These are phyloP conservation scores for Pyrenochaeta sp. DNA, from an alignment of 2,329 filamentous ascomycete species.

Conservation along the genomic window DNA sequence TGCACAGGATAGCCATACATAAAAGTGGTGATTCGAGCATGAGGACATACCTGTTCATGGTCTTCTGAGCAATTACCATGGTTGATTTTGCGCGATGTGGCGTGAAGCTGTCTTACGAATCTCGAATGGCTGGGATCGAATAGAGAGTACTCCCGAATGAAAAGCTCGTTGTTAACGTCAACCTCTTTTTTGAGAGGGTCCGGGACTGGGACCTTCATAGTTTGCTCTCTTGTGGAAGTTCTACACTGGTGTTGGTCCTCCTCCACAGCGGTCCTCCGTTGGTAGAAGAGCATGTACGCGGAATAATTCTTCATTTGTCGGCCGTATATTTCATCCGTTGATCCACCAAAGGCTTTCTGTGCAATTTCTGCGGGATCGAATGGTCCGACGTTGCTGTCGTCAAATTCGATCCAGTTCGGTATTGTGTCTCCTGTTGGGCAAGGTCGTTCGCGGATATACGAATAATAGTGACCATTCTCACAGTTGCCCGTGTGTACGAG, in stretches of 20 bases:
- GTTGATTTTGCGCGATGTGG: slow-evolving; percentile 62
- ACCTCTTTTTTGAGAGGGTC: slow-evolving; percentile 64
- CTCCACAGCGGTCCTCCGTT: slow-evolving; percentile 74
- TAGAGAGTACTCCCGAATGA: slow-evolving; percentile 80
- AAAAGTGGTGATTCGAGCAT: not conserved
- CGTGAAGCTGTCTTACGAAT: slow-evolving; percentile 72
- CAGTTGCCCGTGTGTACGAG: slow-evolving; percentile 93
- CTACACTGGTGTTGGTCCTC: slow-evolving; percentile 38
- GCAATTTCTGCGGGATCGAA: slow-evolving; percentile 81
- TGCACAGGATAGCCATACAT: too few species aligned
- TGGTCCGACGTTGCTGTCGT: slow-evolving; percentile 80
- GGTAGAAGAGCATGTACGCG: slow-evolving; percentile 98
- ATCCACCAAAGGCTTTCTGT: slow-evolving; percentile 72
- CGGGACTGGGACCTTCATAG: slow-evolving; percentile 58
- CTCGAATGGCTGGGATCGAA: slow-evolving; percentile 75
- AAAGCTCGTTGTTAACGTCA: slow-evolving; percentile 73
- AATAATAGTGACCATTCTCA: slow-evolving; percentile 97
- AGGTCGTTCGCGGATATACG: slow-evolving; percentile 85
- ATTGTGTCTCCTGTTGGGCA: slow-evolving; percentile 55
- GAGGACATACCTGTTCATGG: slow-evolving; percentile 36
- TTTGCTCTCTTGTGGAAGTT: slow-evolving; percentile 55
- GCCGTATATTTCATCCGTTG: slow-evolving; percentile 39
- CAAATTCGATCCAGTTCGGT: slow-evolving; percentile 85
- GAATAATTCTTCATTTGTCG: slow-evolving; percentile 59
- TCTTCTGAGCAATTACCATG: slow-evolving; percentile 59